Evolutionary conservation across 2,329 filamentous ascomycete genomes (phyloP), one percentile per base, ranked within the genome.

Genomic region (Erysiphe pulchra): DNA sequence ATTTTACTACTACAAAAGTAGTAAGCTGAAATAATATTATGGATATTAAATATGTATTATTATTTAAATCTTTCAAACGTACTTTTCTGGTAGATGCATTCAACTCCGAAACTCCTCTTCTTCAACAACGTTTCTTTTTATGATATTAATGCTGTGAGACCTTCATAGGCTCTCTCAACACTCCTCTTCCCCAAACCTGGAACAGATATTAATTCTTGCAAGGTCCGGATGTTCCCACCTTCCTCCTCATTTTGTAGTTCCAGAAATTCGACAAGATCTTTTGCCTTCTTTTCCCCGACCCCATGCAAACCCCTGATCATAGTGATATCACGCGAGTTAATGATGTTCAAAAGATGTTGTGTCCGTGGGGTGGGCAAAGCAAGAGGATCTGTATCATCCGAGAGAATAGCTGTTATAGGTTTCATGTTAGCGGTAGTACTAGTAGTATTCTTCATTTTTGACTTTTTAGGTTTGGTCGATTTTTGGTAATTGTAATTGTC

Each of bases 211-310:
- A 77, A 56, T 56, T 76, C 65, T 34, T 61, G 61, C 49, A 77
- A 53, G 16, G 59, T 67, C 51, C 60, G 61, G 33, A 76, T 65
- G 18, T 55, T 55, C 0, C 60, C 60, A 4, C 59, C 61, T 5
- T 63, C 63, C 9, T 62, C 62, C 7, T 59, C 61, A 9, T 56
- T 57, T 31, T 65, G 60, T 17, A 65, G 53, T 40, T 67, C 66
- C n/a, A 76, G 56, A 50, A 68, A 68, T 44, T 72, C 68, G 5
- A 76, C 66, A 32, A 76, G 57, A 50, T 75, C 72, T 38, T 65
- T 62, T 0, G 80, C 80, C 58, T 77, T 80, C 63, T 83, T 84
- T 1, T 73, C 66, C 0, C 80, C 80, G 11, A 85, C 75, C 1
- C 80, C 80, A 36, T 74, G 73, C 1, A 85, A 65, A 2, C 71